These are phyloP conservation scores for Neonectria coccinea DNA, from an alignment of 2,329 filamentous ascomycete genomes.

Conservation along the genomic window DNA sequence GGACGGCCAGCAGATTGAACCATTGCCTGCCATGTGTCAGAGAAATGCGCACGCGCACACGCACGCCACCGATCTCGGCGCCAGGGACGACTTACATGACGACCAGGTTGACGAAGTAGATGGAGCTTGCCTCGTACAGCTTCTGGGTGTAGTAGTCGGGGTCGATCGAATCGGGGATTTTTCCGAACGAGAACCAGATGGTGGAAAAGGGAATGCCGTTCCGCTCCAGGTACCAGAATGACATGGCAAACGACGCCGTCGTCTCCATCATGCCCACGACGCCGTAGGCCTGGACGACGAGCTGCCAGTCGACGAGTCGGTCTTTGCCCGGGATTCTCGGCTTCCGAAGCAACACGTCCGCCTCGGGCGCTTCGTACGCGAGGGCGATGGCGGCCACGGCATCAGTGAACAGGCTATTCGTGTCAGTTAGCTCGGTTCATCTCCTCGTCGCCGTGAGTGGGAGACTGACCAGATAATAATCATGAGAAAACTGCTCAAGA, in stretches of 20 bases:
- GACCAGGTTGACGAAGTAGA: conserved; percentile 77
- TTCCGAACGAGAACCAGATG: conserved; percentile 48
- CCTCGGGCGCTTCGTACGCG: conserved; percentile 81
- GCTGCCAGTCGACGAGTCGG: conserved; percentile 77
- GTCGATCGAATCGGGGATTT: conserved; percentile 47
- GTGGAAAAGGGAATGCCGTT: no score
- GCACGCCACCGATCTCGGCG: conserved; percentile 26
- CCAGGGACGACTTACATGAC: conserved; percentile 66
- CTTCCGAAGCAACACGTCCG: conserved; percentile 76
- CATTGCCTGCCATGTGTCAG: conserved; percentile 61
- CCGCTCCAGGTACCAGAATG: conserved; percentile 52
- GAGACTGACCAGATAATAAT: conserved; percentile 68
- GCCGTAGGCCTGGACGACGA: conserved; percentile 79
- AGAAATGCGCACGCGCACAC: conserved; percentile 13
- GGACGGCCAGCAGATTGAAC: conserved; percentile 78
- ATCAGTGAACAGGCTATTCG: conserved; percentile 76
- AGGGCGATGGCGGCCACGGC: conserved; percentile 78
- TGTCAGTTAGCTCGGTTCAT: conserved; percentile 9
- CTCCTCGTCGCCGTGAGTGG: no score
- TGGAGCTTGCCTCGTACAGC: no score
- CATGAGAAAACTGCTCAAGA: conserved; percentile 80
- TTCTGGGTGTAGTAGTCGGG: conserved; percentile 49
- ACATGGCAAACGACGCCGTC: conserved; percentile 70
- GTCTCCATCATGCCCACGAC: conserved; percentile 75
- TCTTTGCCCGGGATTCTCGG: conserved; percentile 77